A percentile compares a stretch with the other conserved stretches of the same genome.
These are phyloP conservation scores for Alternaria metachromatica DNA, from an alignment of 2,329 filamentous ascomycete species.

Conservation along the genomic window DNA sequence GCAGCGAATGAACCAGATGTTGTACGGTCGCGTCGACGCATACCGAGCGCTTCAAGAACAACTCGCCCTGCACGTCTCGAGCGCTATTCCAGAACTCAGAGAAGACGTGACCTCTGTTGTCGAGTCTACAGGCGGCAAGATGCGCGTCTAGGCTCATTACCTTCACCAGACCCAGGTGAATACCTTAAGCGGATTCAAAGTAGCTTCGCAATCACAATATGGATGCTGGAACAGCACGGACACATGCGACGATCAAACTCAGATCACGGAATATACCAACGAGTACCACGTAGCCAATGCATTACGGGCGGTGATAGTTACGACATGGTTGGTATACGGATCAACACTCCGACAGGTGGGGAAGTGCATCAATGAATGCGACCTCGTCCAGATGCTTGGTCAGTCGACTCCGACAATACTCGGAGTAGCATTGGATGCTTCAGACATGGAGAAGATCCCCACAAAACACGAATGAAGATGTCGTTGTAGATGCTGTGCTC, in stretches of 20 bases:
- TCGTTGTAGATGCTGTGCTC: neutral
- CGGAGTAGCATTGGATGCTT: neutral
- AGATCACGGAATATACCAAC: neutral
- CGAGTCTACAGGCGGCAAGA: slow-evolving; percentile 52
- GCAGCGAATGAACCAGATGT: slow-evolving; percentile 67
- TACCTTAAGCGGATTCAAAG: neutral
- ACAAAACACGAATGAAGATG: neutral
- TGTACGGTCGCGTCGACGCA: slow-evolving; percentile 66
- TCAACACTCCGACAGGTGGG: neutral
- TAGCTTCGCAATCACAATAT: neutral
- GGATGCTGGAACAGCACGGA: neutral
- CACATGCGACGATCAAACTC: neutral
- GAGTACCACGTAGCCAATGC: neutral
- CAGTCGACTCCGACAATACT: neutral
- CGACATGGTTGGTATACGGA: neutral
- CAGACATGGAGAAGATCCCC: neutral
- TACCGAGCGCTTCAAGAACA: slow-evolving; percentile 66
- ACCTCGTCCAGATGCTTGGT: neutral
- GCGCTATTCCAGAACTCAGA: slow-evolving; percentile 63
- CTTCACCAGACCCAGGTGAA: neutral
- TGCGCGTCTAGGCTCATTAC: slow-evolving; percentile 12
- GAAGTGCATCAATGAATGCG: neutral
- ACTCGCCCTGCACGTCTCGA: slow-evolving; percentile 63
- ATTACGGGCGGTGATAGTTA: neutral
- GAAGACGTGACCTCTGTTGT: slow-evolving; percentile 61